Evolutionary conservation across 371 early-diverging fungal species (phyloP), one percentile per base, ranked within the genome.

Genomic region (Mortierella sp.): DNA sequence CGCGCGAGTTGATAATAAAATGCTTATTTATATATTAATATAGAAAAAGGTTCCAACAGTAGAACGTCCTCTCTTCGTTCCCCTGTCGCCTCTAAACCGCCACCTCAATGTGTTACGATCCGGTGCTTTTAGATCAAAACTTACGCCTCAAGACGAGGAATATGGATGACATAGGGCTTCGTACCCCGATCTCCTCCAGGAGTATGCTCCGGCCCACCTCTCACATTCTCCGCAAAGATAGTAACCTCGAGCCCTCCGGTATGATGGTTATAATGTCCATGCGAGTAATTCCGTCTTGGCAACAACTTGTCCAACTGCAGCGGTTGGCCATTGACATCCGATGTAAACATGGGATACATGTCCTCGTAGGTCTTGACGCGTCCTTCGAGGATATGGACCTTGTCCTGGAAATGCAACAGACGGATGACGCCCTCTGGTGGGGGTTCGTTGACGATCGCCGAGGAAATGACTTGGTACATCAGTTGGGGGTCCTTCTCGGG

Each of bases 391-490:
- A 78, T 73, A 70, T 88, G 83, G n/a, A 79, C 79, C 74, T 78
- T 81, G 40, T 87, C 81, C 71, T 81, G 82, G 81, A 76, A 77
- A 69, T 89, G 89, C 40, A 89, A 59, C 73, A 83, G 50, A n/a
- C 69, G 71, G 70, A 88, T 83, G 10, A 89, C 89, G 0, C 80
- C 85, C 34, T 82, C 87, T 31, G 89, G 88, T 57, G 90, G 86
- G 16, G 88, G 89, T 34, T 77, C 82, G 69, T 96, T 95, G 71
- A 94, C 94, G 71, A 96, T 95, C 13, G 95, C 96, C 43, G 95
- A 95, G 5, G 95, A 95, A 53, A 95, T 89, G 48, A 96, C 90
- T 79, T 96, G 95, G 53, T 91, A 90, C 95, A 96, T 96, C 44
- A 94, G 81, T 48, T 91, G 91, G 31, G 90, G 92, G 81, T 96